These are phyloP conservation scores for Pisolithus tinctorius DNA, from an alignment of 768 basidiomycete genomes.

Conservation along the genomic window DNA sequence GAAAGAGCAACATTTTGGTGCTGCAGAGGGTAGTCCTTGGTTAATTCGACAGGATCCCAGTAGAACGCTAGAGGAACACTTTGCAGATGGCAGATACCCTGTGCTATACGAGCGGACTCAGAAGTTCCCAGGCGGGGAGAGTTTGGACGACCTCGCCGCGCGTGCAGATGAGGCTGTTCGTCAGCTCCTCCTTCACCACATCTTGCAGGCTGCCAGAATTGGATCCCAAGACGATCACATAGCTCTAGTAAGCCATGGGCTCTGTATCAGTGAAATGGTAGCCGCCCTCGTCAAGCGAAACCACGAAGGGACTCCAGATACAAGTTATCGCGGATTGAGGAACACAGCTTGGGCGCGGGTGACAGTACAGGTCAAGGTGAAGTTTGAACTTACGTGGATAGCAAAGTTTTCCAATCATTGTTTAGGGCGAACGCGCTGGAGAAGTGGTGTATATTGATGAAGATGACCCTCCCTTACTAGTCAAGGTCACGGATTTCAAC, in stretches of 20 bases:
- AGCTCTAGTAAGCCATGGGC: constrained; percentile 69
- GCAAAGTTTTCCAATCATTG: constrained; percentile 2
- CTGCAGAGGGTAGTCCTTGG: constrained; percentile 60
- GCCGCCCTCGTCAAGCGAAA: constrained; percentile 42
- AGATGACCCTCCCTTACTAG: constrained; percentile 29
- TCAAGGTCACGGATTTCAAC: constrained; percentile 49
- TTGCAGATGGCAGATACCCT: constrained; percentile 49
- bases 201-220: constrained; percentile 37
- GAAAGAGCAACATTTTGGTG: constrained; percentile 65
- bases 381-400: background rate
- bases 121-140: constrained; percentile 69
- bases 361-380: constrained; percentile 43
- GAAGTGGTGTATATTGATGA: constrained; percentile 18
- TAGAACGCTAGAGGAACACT: constrained; percentile 39
- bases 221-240: constrained; percentile 41
- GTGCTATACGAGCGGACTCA: constrained; percentile 36
- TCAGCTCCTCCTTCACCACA: constrained; percentile 48
- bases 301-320: constrained; percentile 21
- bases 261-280: constrained; percentile 59
- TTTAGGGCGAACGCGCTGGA: constrained; percentile 23
- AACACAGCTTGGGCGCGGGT: constrained; percentile 71
- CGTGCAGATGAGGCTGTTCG: constrained; percentile 49
- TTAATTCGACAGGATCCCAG: constrained; percentile 17
- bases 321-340: constrained; percentile 41
- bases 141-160: constrained; percentile 50